Base-by-base conservation (phyloP, 1,284 basidiomycete species). In the Ceratobasidium sp. region DNA sequence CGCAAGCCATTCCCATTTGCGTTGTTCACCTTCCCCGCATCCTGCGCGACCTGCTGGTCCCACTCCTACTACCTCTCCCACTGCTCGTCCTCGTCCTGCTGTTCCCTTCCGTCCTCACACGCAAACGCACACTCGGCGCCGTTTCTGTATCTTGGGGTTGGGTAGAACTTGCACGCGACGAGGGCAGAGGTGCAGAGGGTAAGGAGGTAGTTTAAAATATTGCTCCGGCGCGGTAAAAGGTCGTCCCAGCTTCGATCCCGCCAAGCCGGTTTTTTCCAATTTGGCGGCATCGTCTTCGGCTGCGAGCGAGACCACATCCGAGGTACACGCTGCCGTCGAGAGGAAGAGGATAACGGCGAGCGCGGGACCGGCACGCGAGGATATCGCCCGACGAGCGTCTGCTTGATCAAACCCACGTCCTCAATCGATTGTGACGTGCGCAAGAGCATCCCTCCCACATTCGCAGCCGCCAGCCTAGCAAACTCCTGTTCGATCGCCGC, bases 401-500 rank as follows among this genome's bases (percentile, higher is more conserved):
- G 67, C 26, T 21, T 44, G 41, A 61, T 28, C 2, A n/a, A 26
- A 8, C 58, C 43, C 21, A 35, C 58, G n/a, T 61, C 58, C 58
- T 16, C 7, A 21, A 14, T 44, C 35, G 58, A 7, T 43, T 13
- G 55, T 38, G 32, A 30, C n/a, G 67, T 59, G n/a, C 67, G 46
- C 18, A 41, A 7, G 5, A 71, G 47, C 18, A 71, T 32, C 13
- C 67, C 67, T 1, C 55, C 55, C 3, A 32, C 44, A 28, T 43
- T 57, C 7, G 38, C 67, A 16, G 59, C 41, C 18, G 67, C 67
- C 13, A 71, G 21, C 7, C 67, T 26, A 8, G 57, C 23, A 14
- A 71, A 28, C 46, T 71, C 67, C 30, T 71, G 67, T 18, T 47
- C 47, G 44, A 71, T 28, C 13, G 23, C 59, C 46, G 67, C 67